Conservation (phyloP, 192 early-diverging fungal species). For the Mortierella hygrophila region DNA sequence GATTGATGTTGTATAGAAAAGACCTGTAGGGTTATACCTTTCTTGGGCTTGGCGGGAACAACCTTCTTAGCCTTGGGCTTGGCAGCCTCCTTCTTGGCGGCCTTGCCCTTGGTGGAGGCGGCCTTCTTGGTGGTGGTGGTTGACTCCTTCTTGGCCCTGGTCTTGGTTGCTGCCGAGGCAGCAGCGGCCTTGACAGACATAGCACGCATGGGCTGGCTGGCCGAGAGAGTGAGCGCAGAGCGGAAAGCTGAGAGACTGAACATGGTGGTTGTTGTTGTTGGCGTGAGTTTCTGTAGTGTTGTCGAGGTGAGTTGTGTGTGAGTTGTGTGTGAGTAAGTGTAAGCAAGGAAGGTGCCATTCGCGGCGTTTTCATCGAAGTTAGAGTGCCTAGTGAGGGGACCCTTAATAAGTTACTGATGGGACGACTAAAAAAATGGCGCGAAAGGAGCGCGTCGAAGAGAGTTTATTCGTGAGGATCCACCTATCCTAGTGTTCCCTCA, state of each 20-base stretch:
- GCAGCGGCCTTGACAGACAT: slow-evolving; percentile 47
- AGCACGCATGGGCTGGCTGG: slow-evolving; percentile 31
- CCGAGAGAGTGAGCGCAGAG: slow-evolving; percentile 17
- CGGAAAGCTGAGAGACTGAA: slow-evolving; percentile 37
- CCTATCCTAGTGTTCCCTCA: background rate
- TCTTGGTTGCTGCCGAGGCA: slow-evolving; percentile 13
- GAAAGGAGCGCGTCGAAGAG: background rate
- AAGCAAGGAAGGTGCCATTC: background rate
- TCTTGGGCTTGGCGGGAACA: slow-evolving; percentile 23
- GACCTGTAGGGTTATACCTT: slow-evolving; percentile 1
- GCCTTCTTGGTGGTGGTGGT: slow-evolving; percentile 1
- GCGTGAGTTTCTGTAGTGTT: background rate
- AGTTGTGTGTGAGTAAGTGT: background rate
- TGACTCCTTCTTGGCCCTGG: background rate
- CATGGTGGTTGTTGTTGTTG: slow-evolving; percentile 12
- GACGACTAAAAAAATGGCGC: background rate
- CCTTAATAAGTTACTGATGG: background rate
- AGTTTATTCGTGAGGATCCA: background rate
- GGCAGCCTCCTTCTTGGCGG: slow-evolving; percentile 17
- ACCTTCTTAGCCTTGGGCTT: slow-evolving; percentile 16
- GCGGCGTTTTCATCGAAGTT: background rate
- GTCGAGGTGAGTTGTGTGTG: background rate
- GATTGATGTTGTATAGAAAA: background rate
- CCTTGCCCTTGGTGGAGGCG: slow-evolving; percentile 7
- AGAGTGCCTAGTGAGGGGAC: background rate